Conservation (phyloP, 2,329 filamentous ascomycete genomes). For the Epichloe typhina region DNA sequence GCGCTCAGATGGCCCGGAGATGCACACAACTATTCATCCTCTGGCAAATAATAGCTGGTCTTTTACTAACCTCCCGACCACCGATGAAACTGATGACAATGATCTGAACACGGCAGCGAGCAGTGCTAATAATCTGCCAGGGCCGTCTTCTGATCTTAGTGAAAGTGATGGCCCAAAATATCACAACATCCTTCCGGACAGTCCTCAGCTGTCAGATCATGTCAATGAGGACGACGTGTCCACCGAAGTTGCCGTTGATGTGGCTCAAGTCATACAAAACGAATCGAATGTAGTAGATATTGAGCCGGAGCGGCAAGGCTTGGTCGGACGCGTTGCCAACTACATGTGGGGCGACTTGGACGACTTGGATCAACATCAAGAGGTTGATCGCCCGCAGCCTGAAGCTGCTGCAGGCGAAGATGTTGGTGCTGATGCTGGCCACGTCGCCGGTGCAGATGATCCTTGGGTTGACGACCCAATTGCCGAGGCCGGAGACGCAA, state of each 20-base stretch:
- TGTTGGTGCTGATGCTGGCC: slow-evolving; percentile 27
- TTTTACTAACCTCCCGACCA: slow-evolving; percentile 30
- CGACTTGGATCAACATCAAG: slow-evolving; percentile 30
- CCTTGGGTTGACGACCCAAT: slow-evolving; percentile 12
- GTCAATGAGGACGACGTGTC: slow-evolving; percentile 1
- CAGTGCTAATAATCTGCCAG: not conserved
- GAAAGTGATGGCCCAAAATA: not conserved
- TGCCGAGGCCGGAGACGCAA: slow-evolving; percentile 22
- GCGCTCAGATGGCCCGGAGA: slow-evolving; percentile 42
- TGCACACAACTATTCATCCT: slow-evolving; percentile 31
- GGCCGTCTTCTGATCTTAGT: not conserved
- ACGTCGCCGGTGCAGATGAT: slow-evolving; percentile 42
- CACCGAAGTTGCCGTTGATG: slow-evolving; percentile 3
- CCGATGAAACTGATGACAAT: slow-evolving; percentile 8
- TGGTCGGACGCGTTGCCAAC: slow-evolving; percentile 31
- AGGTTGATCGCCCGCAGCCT: slow-evolving; percentile 12
- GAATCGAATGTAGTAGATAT: slow-evolving; percentile 6
- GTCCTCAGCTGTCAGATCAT: not conserved
- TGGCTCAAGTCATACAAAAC: slow-evolving; percentile 4
- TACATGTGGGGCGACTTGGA: slow-evolving; percentile 51
- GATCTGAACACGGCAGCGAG: not conserved
- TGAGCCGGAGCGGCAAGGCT: slow-evolving; percentile 10
- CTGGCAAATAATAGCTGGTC: slow-evolving; percentile 50
- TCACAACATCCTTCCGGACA: not conserved
- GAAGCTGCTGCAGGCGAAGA: slow-evolving; percentile 21